Conservation (phyloP, 2,329 filamentous ascomycete species). For the Colletotrichum ledebouriae region DNA sequence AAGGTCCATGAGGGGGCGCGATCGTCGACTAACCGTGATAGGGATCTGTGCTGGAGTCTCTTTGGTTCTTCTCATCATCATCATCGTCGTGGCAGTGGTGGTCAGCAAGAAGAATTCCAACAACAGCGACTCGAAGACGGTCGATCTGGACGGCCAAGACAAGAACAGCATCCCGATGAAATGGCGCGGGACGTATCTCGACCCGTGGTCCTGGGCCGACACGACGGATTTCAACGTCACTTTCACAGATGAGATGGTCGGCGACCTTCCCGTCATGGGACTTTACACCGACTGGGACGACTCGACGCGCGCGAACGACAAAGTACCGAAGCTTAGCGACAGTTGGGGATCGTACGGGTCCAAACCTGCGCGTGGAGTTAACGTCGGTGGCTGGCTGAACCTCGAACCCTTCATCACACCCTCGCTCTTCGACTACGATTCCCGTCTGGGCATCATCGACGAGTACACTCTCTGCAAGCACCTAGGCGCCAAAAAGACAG, state of each 20-base stretch:
- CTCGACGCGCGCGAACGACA: slow-evolving; percentile 79
- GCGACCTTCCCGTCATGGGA: slow-evolving; percentile 91
- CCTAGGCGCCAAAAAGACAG: slow-evolving; percentile 75
- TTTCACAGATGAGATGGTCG: slow-evolving; percentile 87
- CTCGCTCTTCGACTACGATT: slow-evolving; percentile 83
- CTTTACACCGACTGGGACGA: slow-evolving; percentile 90
- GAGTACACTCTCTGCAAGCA: slow-evolving; percentile 84
- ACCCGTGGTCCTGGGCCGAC: slow-evolving; percentile 93
- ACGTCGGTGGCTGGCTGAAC: slow-evolving; percentile 93
- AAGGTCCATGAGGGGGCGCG: slow-evolving; percentile 42
- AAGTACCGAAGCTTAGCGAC: slow-evolving; percentile 83
- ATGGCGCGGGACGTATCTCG: slow-evolving; percentile 82
- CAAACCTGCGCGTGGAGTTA: slow-evolving; percentile 88
- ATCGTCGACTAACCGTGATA: slow-evolving; percentile 50
- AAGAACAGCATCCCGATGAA: slow-evolving; percentile 71
- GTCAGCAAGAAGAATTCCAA: slow-evolving; percentile 71
- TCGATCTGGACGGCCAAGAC: slow-evolving; percentile 64
- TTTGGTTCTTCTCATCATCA: slow-evolving; percentile 71
- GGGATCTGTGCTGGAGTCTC: slow-evolving; percentile 69
- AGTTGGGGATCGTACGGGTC: slow-evolving; percentile 82
- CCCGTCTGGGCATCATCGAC: slow-evolving; percentile 78
- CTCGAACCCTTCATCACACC: slow-evolving; percentile 97
- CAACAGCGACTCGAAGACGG: slow-evolving; percentile 48
- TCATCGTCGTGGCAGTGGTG: slow-evolving; percentile 76
- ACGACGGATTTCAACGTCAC: slow-evolving; percentile 94